Evolutionary conservation across 306 rosid genomes (phyloP).

Genomic region (Crotalaria pallida): DNA sequence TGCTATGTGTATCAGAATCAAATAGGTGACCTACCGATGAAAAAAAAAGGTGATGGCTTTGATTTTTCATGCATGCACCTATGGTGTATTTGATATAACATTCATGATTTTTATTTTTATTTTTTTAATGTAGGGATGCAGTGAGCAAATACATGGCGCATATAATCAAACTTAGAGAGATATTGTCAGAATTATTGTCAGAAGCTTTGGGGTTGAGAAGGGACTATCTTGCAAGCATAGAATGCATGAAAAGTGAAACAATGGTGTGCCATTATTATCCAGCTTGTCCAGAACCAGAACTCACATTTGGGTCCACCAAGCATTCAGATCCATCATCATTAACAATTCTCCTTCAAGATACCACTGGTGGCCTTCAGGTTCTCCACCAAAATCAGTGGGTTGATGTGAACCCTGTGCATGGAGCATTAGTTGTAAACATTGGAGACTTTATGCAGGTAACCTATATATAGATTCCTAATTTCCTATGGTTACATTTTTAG

Average conservation of each 20-base stretch:
- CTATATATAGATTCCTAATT: no score
- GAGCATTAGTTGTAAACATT: slow-evolving; percentile 61
- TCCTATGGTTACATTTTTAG: not conserved
- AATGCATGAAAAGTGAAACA: slow-evolving; percentile 58
- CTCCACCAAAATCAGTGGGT: slow-evolving; percentile 63
- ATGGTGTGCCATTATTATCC: slow-evolving; percentile 81
- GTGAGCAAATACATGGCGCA: slow-evolving; percentile 52
- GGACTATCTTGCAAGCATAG: slow-evolving; percentile 46
- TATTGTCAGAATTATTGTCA: slow-evolving; percentile 51
- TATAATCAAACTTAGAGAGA: slow-evolving; percentile 35
- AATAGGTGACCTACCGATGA: no score
- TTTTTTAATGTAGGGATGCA: slow-evolving; percentile 34
- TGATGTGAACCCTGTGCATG: slow-evolving; percentile 45
- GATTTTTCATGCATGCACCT: not conserved
- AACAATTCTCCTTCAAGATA: slow-evolving; percentile 70
- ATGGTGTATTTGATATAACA: not conserved
- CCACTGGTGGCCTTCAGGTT: slow-evolving; percentile 72
- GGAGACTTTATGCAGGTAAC: slow-evolving; percentile 79
- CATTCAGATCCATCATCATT: slow-evolving; percentile 76
- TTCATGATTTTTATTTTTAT: not conserved
- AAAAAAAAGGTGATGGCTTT: not conserved
- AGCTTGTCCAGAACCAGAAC: slow-evolving; percentile 67
- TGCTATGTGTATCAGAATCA: not conserved
- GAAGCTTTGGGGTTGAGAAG: slow-evolving; percentile 57
- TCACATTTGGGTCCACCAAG: slow-evolving; percentile 62